These are phyloP conservation scores for Parasitella parasitica DNA, from an alignment of 371 early-diverging fungal species.

Conservation along the genomic window DNA sequence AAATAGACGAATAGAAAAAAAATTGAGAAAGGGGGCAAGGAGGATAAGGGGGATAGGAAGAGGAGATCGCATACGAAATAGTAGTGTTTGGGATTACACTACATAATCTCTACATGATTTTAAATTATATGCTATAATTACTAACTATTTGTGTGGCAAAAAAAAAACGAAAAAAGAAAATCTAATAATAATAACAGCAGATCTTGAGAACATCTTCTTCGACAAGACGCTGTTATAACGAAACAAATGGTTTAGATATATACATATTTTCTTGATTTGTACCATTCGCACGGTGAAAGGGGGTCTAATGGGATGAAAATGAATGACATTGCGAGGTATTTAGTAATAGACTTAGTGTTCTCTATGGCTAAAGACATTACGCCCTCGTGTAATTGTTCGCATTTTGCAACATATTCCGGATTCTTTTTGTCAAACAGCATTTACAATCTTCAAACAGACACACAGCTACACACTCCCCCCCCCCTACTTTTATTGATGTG, in stretches of 20 bases:
- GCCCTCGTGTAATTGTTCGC: neutral
- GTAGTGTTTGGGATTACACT: neutral
- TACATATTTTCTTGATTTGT: slow-evolving; percentile 5
- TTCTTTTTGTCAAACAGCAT: neutral
- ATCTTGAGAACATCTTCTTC: neutral
- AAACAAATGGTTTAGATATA: neutral
- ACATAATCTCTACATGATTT: neutral
- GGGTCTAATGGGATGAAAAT: neutral
- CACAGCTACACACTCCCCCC: neutral
- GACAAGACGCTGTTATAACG: neutral
- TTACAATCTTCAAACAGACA: no score
- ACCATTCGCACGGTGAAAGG: neutral
- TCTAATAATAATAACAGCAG: neutral
- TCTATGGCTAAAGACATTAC: no score
- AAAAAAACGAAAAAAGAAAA: no score
- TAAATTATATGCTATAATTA: neutral
- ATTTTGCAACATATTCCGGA: neutral
- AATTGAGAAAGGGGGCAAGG: neutral
- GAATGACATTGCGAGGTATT: neutral
- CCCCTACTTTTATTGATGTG: neutral
- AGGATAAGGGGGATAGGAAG: neutral
- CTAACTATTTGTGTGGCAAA: neutral
- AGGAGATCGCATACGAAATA: neutral
- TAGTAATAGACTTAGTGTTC: no score
- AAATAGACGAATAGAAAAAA: neutral